A percentile compares a stretch with the other conserved stretches of the same genome.
Conservation (phyloP, 306 rosid species). For the Gillenia trifoliata region DNA sequence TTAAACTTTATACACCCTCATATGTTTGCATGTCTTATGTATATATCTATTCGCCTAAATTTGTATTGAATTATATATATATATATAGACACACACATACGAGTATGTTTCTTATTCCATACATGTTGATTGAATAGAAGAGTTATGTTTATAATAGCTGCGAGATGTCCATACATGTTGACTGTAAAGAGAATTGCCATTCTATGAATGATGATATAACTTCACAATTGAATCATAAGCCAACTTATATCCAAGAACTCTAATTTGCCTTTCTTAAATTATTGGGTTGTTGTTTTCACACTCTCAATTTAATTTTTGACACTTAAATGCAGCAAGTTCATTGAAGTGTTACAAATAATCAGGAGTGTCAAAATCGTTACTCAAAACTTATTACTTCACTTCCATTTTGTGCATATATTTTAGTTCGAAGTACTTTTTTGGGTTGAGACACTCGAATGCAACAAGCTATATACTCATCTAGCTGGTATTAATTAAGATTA, state of each 20-base stretch:
- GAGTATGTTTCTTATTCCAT: no score
- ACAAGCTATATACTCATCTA: background rate
- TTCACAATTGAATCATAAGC: background rate
- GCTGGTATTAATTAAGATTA: background rate
- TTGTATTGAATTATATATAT: background rate
- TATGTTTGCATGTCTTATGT: background rate
- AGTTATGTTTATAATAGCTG: background rate
- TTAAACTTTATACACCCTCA: background rate
- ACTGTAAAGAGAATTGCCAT: background rate
- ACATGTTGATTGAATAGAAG: background rate
- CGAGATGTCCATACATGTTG: background rate
- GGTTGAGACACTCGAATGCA: background rate
- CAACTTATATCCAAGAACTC: background rate
- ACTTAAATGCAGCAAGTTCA: background rate
- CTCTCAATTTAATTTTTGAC: background rate
- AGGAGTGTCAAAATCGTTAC: background rate
- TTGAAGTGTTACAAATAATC: background rate
- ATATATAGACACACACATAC: no score
- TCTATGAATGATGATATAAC: background rate
- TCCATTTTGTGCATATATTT: background rate
- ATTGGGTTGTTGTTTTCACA: background rate
- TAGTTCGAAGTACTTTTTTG: background rate
- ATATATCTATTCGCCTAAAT: no score
- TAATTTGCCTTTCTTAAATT: background rate
- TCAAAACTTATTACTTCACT: background rate